Evolutionary conservation across 1,139 yeast genomes (phyloP).

Genomic region (Debaryomyces nepalensis): DNA sequence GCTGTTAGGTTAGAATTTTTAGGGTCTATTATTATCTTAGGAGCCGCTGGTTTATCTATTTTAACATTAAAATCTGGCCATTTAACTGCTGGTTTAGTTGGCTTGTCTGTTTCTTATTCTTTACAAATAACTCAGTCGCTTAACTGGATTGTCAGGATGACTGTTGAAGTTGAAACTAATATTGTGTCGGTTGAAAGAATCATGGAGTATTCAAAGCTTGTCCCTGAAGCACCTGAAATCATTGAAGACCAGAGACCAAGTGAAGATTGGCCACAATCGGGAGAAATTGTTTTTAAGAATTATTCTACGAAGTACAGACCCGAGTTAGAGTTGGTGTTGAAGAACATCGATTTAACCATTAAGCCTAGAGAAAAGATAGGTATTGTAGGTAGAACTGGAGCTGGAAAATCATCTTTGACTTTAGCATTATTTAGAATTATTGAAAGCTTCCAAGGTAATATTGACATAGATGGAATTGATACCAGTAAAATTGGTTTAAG

Average conservation of each 20-base stretch:
- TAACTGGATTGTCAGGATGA: conserved; percentile 98
- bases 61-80: conserved; percentile 67
- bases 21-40: conserved; percentile 85
- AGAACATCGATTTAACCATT: conserved; percentile 67
- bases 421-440: conserved; percentile 88
- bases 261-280: conserved; percentile 75
- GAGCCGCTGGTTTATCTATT: conserved; percentile 83
- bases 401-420: conserved; percentile 93
- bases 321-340: conserved; percentile 80
- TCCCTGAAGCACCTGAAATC: conserved; percentile 81
- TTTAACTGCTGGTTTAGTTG: conserved; percentile 87
- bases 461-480: conserved; percentile 72
- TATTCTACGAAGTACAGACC: conserved; percentile 88
- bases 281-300: conserved; percentile 70
- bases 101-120: conserved; percentile 91
- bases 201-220: conserved; percentile 76
- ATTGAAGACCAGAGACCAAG: conserved; percentile 74
- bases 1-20: conserved; percentile 91
- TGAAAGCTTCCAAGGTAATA: conserved; percentile 76
- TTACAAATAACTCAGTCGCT: conserved; percentile 89
- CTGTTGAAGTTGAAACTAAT: conserved; percentile 95
- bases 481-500: conserved; percentile 75
- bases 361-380: conserved; percentile 87
- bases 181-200: conserved; percentile 97
- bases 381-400: conserved; percentile 96